Conservation (phyloP, 1,284 basidiomycete species). For the Naganishia sp. region DNA sequence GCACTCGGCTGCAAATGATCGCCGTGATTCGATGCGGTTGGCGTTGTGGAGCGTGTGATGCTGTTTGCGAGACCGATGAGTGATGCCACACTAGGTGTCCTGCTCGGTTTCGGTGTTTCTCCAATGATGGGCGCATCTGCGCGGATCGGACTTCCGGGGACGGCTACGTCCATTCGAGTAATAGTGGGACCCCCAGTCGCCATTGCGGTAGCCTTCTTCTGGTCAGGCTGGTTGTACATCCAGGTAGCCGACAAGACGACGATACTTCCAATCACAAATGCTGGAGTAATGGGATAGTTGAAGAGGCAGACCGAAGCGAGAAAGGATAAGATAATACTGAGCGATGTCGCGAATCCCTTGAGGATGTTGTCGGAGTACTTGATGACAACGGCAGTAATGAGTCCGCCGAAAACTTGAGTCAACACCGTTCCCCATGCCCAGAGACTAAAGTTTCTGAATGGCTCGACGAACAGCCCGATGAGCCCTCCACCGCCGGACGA, state of each 20-base stretch:
- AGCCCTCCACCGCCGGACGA: constrained; percentile 43
- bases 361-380: constrained; percentile 58
- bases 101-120: constrained; percentile 45
- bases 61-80: constrained; percentile 42
- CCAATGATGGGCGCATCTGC: constrained; percentile 50
- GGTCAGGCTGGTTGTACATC: constrained; percentile 72
- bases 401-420: constrained; percentile 84
- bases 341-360: constrained; percentile 90
- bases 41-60: constrained; percentile 27
- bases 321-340: constrained; percentile 92
- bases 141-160: constrained; percentile 51
- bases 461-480: constrained; percentile 40
- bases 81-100: constrained; percentile 45
- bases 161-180: constrained; percentile 44
- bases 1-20: constrained; percentile 11
- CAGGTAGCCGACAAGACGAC: constrained; percentile 84
- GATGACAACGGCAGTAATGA: constrained; percentile 75
- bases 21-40: background rate
- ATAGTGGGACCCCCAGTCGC: background rate
- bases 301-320: constrained; percentile 84
- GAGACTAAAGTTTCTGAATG: constrained; percentile 64
- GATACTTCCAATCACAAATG: constrained; percentile 77
- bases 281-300: constrained; percentile 78
- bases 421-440: constrained; percentile 90
- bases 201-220: constrained; percentile 33